phyloP scores from a whole-genome alignment of 345 rosid species.

The Noccaea bulbosa region DNA sequence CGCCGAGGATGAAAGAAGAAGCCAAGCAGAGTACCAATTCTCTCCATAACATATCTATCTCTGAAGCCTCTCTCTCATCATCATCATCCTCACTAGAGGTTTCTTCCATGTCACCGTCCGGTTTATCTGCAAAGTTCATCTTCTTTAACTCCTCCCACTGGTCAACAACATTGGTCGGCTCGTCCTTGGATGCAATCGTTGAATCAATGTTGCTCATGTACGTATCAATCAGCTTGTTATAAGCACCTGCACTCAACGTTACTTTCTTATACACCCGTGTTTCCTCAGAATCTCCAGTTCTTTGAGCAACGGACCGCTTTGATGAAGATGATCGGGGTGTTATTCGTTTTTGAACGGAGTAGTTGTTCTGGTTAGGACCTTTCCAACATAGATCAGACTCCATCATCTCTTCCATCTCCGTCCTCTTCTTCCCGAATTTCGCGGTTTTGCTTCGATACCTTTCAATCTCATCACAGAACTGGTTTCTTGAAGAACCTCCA shows the following conservation, averaged over 20 bases:
- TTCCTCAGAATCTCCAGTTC: slow-evolving; percentile 42
- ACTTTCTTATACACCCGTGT: slow-evolving; percentile 46
- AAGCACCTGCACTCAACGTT: slow-evolving; percentile 74
- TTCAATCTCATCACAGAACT: slow-evolving; percentile 36
- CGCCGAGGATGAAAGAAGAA: slow-evolving; percentile 71
- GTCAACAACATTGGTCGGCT: slow-evolving; percentile 53
- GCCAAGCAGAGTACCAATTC: slow-evolving; percentile 88
- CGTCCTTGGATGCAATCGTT: slow-evolving; percentile 56
- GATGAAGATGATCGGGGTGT: slow-evolving; percentile 3
- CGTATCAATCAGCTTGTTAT: slow-evolving; percentile 66
- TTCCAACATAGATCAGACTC: slow-evolving; percentile 51
- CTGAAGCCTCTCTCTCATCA: slow-evolving; percentile 72
- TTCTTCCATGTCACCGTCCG: slow-evolving; percentile 42
- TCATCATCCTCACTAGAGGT: slow-evolving; percentile 50
- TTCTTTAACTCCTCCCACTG: slow-evolving; percentile 77
- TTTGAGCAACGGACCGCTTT: slow-evolving; percentile 26
- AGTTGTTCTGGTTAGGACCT: slow-evolving; percentile 42
- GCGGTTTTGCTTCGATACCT: slow-evolving; percentile 40
- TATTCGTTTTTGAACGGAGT: slow-evolving; percentile 23
- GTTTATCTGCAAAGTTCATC: slow-evolving; percentile 39
- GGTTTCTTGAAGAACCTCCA: slow-evolving; percentile 29
- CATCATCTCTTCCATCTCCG: slow-evolving; percentile 54
- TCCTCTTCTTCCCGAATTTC: slow-evolving; percentile 36
- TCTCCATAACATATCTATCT: slow-evolving; percentile 79
- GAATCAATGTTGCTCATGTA: slow-evolving; percentile 80